Evolutionary conservation across 768 basidiomycete species (phyloP).

Genomic region (Suillus cothurnatus): DNA sequence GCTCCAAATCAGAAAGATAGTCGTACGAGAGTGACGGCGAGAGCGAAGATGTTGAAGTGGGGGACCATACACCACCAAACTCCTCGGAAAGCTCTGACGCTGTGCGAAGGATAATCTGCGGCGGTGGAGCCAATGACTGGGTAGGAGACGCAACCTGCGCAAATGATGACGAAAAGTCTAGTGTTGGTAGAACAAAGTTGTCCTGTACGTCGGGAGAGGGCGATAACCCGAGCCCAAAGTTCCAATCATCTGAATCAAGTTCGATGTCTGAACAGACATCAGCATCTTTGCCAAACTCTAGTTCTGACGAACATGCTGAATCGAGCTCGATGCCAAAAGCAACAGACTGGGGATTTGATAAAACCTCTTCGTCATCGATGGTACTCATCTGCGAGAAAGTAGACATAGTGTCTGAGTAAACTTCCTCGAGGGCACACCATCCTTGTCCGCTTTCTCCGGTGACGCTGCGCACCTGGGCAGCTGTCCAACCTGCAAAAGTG

Average conservation of each 20-base stretch:
- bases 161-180: conserved; percentile 67
- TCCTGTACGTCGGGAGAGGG: conserved; percentile 51
- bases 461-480: conserved; percentile 60
- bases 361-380: neutral
- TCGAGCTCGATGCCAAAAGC: conserved; percentile 14
- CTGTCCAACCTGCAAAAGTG: conserved; percentile 75
- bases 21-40: conserved; percentile 2
- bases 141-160: conserved; percentile 9
- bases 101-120: conserved; percentile 24
- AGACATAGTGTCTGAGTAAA: conserved; percentile 12
- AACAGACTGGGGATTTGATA: neutral
- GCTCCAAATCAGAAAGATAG: conserved; percentile 1
- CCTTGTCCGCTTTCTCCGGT: conserved; percentile 72
- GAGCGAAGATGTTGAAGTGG: neutral
- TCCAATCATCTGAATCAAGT: conserved; percentile 4
- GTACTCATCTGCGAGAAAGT: conserved; percentile 5
- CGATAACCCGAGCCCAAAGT: conserved; percentile 16
- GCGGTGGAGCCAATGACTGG: conserved; percentile 4
- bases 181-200: conserved; percentile 75
- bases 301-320: conserved; percentile 13
- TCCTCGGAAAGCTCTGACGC: conserved; percentile 25
- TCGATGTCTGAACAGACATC: conserved; percentile 1
- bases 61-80: conserved; percentile 1
- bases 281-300: conserved; percentile 8
- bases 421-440: conserved; percentile 77